Percentiles rank a stretch among this genome's conserved stretches.
These are phyloP conservation scores for Penicillium oxalicum DNA, from an alignment of 2,329 filamentous ascomycete genomes.

Conservation along the genomic window DNA sequence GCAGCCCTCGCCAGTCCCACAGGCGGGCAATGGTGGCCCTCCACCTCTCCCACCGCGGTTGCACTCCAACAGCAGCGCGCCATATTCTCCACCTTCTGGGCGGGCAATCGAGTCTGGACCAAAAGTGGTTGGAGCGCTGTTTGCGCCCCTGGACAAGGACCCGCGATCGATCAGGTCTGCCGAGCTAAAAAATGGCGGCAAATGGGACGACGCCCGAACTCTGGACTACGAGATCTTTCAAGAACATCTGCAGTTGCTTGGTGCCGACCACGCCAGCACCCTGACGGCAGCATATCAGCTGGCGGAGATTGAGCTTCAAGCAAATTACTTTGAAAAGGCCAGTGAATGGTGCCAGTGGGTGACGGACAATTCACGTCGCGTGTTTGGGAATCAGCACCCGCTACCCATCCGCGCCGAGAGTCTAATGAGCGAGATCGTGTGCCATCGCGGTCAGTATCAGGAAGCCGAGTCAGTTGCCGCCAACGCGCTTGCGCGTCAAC, in stretches of 20 bases:
- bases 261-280: slow-evolving; percentile 26
- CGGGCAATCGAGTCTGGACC: slow-evolving; percentile 7
- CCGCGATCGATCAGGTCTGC: slow-evolving; percentile 24
- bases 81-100: slow-evolving; percentile 16
- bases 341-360: slow-evolving; percentile 29
- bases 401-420: slow-evolving; percentile 27
- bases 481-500: slow-evolving; percentile 28
- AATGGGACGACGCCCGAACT: slow-evolving; percentile 26
- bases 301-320: slow-evolving; percentile 25
- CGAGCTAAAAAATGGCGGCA: slow-evolving; percentile 22
- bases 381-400: slow-evolving; percentile 22
- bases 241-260: slow-evolving; percentile 24
- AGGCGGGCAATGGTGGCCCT: slow-evolving; percentile 3
- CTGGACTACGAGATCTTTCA: slow-evolving; percentile 28
- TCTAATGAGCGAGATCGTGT: slow-evolving; percentile 25
- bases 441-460: slow-evolving; percentile 20
- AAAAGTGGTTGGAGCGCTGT: slow-evolving; percentile 18
- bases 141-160: slow-evolving; percentile 21
- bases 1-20: slow-evolving; percentile 13
- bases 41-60: slow-evolving; percentile 26
- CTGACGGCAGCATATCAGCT: slow-evolving; percentile 23
- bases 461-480: slow-evolving; percentile 28
- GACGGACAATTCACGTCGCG: slow-evolving; percentile 21
- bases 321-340: slow-evolving; percentile 21
- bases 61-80: slow-evolving; percentile 24